Percentiles rank a stretch among this genome's conserved stretches.
These are phyloP conservation scores for Penicillium sp. DNA, from an alignment of 2,329 filamentous ascomycete genomes.

Conservation along the genomic window DNA sequence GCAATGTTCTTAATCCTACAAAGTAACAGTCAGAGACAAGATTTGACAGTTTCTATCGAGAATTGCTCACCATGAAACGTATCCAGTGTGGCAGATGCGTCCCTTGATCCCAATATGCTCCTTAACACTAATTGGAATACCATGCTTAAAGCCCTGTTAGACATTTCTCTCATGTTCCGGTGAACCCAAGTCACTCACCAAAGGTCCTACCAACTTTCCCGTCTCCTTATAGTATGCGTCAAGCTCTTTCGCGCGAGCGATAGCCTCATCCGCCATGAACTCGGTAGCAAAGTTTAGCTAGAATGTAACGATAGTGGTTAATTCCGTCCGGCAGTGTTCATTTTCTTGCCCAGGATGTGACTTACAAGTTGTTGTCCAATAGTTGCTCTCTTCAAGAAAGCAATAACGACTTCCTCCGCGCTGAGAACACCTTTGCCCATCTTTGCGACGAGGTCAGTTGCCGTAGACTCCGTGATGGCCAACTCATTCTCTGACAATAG, in stretches of 20 bases:
- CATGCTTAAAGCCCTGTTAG: slow-evolving; percentile 34
- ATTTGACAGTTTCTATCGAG: neutral
- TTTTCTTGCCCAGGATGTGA: neutral
- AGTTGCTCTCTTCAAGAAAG: slow-evolving; percentile 8
- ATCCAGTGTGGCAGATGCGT: slow-evolving; percentile 33
- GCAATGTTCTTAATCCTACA: slow-evolving; percentile 34
- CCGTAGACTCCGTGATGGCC: neutral
- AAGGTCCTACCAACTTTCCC: slow-evolving; percentile 46
- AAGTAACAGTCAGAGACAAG: neutral
- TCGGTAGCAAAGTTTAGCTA: slow-evolving; percentile 11
- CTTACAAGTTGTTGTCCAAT: slow-evolving; percentile 8
- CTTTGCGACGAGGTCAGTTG: neutral
- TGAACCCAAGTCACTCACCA: slow-evolving; percentile 25
- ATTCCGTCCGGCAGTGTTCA: neutral
- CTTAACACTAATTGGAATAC: slow-evolving; percentile 55
- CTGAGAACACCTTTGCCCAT: slow-evolving; percentile 1
- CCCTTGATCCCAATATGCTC: slow-evolving; percentile 58
- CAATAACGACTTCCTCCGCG: slow-evolving; percentile 3
- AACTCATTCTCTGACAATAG: neutral
- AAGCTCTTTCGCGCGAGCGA: slow-evolving; percentile 31
- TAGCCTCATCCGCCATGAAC: slow-evolving; percentile 24
- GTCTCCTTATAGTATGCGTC: slow-evolving; percentile 30
- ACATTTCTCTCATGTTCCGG: neutral
- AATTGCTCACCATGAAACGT: slow-evolving; percentile 31
- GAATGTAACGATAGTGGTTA: neutral